Base-by-base conservation (phyloP, 805 yeast species). In the Jamesozyma lodderae region DNA sequence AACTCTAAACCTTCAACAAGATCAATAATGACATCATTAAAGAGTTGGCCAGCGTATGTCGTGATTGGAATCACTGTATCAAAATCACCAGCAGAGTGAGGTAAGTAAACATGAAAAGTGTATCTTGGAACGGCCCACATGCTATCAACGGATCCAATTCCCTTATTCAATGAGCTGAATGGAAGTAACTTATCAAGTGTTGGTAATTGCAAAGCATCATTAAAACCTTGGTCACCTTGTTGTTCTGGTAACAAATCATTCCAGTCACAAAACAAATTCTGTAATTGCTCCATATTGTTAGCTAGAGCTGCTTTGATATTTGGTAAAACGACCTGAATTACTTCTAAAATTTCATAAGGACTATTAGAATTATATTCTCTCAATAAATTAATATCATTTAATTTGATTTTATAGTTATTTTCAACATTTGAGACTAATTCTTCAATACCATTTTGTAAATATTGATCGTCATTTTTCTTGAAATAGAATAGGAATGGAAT, bases 1-100 rank as follows among this genome's bases (percentile, higher is more conserved):
- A 85, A 92, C 47, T 88, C 94, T 65, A 90, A 64, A 48, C 81
- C 77, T 43, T 81, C 77, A 38, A 88, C 73, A 23, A 83, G 63
- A 59, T 90, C 96, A 35, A 73, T 71, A 25, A 79, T 68, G 24
- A 84, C 64, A 54, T 92, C 97, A 45, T 84, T 75, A 47, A 87
- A 67, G 19, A 90, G 55, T 39, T 84, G 63, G 1, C 81, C 77
- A 17, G 68, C 69, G 41, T 73, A 72, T 2, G 75, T 53, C 1
- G 63, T 65, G 4, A 66, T 60, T 3, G 70, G 62, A 0, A 88
- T 83, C 4, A 77, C 76, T 1, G 96, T 84, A 38, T 76, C 80
- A 37, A 83, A 74, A 3, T 68, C 72, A 3, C 73, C 73, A 7
- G 66, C 59, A 13, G 64, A 59, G 36, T 68, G 65, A 11, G 69